Percentiles rank a stretch among this genome's conserved stretches.
phyloP scores from a whole-genome alignment of 495 filamentous ascomycete genomes.

The Xylaria curta region DNA sequence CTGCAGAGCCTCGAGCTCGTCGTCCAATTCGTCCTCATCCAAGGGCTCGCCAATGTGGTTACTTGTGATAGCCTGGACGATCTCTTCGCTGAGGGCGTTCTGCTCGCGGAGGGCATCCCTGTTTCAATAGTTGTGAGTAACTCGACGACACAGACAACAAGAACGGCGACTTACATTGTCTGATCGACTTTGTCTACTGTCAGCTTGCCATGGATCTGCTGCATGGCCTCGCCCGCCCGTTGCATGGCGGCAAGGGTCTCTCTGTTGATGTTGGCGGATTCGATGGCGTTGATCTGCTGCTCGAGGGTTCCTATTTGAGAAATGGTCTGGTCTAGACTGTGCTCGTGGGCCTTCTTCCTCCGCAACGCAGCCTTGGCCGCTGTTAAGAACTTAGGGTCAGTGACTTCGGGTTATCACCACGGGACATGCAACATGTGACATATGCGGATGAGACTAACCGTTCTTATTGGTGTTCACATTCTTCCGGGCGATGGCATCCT shows the following conservation, averaged over 20 bases:
- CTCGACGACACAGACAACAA: neutral
- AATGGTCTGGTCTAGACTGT: slow-evolving; percentile 86
- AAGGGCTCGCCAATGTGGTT: slow-evolving; percentile 71
- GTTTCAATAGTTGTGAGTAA: slow-evolving; percentile 36
- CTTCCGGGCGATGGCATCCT: slow-evolving; percentile 91
- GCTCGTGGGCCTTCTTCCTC: slow-evolving; percentile 92
- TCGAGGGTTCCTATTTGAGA: slow-evolving; percentile 91
- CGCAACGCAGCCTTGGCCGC: slow-evolving; percentile 90
- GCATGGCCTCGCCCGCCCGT: slow-evolving; percentile 86
- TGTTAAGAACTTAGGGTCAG: slow-evolving; percentile 42
- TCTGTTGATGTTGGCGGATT: slow-evolving; percentile 97
- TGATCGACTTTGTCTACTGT: slow-evolving; percentile 92
- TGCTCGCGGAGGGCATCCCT: slow-evolving; percentile 95
- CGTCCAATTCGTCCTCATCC: slow-evolving; percentile 87
- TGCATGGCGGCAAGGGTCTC: slow-evolving; percentile 96
- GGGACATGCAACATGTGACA: slow-evolving; percentile 28
- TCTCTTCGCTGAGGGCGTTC: slow-evolving; percentile 90
- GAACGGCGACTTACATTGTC: slow-evolving; percentile 76
- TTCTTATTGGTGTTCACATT: slow-evolving; percentile 88
- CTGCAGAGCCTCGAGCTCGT: slow-evolving; percentile 76
- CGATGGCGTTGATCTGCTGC: slow-evolving; percentile 94
- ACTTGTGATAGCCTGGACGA: slow-evolving; percentile 79
- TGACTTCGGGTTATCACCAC: neutral
- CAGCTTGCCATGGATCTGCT: slow-evolving; percentile 86
- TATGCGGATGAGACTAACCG: slow-evolving; percentile 60